Percentiles rank a stretch among this genome's conserved stretches.
These are phyloP conservation scores for Podila epigama DNA, from an alignment of 192 early-diverging fungal genomes.

Conservation along the genomic window DNA sequence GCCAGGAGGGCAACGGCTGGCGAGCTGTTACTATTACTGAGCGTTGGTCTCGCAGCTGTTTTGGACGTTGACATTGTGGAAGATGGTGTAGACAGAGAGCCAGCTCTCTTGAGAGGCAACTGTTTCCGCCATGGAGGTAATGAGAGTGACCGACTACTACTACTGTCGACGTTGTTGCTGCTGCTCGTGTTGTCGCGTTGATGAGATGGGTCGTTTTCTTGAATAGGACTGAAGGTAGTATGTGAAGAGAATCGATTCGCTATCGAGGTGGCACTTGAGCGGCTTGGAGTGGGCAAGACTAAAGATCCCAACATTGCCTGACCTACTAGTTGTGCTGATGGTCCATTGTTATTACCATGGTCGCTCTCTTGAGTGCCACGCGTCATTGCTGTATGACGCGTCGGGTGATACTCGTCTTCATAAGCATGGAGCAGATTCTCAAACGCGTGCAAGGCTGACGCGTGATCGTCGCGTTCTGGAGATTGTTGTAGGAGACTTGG, in stretches of 20 bases:
- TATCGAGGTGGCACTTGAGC: too few relatives aligned
- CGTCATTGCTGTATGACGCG: neutral
- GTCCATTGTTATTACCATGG: neutral
- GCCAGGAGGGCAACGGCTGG: too few relatives aligned
- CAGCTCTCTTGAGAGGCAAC: neutral
- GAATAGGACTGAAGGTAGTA: too few relatives aligned
- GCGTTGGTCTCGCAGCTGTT: neutral
- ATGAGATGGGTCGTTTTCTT: neutral
- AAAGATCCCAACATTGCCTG: too few relatives aligned
- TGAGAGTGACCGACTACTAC: conserved; percentile 13
- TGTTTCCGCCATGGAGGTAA: conserved; percentile 32
- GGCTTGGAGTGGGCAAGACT: too few relatives aligned
- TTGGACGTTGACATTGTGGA: conserved; percentile 1
- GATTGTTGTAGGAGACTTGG: neutral
- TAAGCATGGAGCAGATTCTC: conserved; percentile 31
- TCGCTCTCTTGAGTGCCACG: neutral
- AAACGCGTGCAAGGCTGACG: conserved; percentile 16
- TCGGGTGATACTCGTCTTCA: conserved; percentile 13
- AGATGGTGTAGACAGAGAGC: too few relatives aligned
- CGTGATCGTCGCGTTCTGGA: conserved; percentile 9
- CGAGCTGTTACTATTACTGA: neutral
- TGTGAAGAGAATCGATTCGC: too few relatives aligned
- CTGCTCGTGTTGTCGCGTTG: neutral
- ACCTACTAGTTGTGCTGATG: neutral
- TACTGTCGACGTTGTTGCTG: neutral